phyloP scores from a whole-genome alignment of 768 basidiomycete genomes.

The Phylloporus arenicola region DNA sequence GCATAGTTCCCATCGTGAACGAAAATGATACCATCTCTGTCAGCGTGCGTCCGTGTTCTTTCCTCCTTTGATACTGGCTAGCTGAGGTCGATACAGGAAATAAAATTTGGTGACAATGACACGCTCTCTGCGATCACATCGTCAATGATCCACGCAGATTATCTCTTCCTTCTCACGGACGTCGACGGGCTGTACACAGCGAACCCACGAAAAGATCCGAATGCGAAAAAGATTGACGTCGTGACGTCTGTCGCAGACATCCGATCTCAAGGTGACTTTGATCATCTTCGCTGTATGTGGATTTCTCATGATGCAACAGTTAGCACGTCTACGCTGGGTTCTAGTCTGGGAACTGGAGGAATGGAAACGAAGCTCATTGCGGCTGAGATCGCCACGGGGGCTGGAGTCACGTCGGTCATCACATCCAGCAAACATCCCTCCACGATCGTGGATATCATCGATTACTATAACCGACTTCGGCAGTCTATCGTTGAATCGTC shows the following conservation, averaged over 20 bases:
- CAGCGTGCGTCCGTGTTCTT: constrained; percentile 55
- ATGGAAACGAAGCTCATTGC: constrained; percentile 99
- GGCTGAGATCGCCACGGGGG: constrained; percentile 93
- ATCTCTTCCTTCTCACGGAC: constrained; percentile 92
- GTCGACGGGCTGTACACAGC: constrained; percentile 94
- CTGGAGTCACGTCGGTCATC: constrained; percentile 90
- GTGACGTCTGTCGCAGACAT: constrained; percentile 82
- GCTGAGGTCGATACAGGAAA: constrained; percentile 61
- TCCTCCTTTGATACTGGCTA: background rate
- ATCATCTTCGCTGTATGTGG: background rate
- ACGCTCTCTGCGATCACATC: constrained; percentile 96
- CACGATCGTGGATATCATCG: constrained; percentile 75
- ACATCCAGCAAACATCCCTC: constrained; percentile 76
- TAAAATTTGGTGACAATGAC: constrained; percentile 99
- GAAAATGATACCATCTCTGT: constrained; percentile 99
- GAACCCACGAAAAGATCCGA: constrained; percentile 88
- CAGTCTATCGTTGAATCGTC: constrained; percentile 32
- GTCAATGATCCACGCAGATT: constrained; percentile 97
- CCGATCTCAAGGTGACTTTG: constrained; percentile 62
- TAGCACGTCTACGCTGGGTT: constrained; percentile 87
- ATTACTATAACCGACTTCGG: constrained; percentile 54
- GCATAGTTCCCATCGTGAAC: constrained; percentile 96
- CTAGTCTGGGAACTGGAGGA: constrained; percentile 91
- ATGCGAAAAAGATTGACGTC: constrained; percentile 72
- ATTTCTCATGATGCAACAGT: constrained; percentile 42